Percentiles rank a stretch among this genome's conserved stretches.
Evolutionary conservation across 768 basidiomycete species (phyloP).

Genomic region (Cystobasidium onofrii): DNA sequence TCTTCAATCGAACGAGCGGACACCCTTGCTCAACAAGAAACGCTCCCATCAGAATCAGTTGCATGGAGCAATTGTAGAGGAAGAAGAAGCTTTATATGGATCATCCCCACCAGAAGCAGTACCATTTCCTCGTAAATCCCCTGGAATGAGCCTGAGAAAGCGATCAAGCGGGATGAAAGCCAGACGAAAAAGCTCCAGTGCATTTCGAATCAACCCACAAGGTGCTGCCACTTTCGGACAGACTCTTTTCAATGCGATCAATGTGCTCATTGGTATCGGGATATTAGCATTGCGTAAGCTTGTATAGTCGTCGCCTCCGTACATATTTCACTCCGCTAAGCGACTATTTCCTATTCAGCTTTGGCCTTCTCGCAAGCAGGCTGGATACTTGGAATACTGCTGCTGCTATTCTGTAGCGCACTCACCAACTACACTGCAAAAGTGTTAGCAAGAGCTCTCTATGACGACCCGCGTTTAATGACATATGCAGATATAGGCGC

Average conservation of each 20-base stretch:
- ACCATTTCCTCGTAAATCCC: constrained; percentile 10
- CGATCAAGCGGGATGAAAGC: background rate
- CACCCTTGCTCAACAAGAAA: constrained; percentile 19
- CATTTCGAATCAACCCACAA: background rate
- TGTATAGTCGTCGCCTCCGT: background rate
- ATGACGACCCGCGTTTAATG: constrained; percentile 59
- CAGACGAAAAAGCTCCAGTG: background rate
- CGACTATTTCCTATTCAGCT: constrained; percentile 15
- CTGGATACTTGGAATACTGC: constrained; percentile 67
- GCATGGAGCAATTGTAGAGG: background rate
- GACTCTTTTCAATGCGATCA: constrained; percentile 42
- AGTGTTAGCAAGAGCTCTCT: constrained; percentile 67
- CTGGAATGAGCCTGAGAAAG: background rate
- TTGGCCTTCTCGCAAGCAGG: constrained; percentile 85
- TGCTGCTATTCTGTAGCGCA: constrained; percentile 68
- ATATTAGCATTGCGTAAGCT: constrained; percentile 37
- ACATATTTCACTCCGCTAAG: background rate
- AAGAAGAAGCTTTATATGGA: constrained; percentile 6
- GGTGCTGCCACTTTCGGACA: constrained; percentile 40
- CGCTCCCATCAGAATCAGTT: background rate
- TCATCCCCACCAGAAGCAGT: constrained; percentile 24
- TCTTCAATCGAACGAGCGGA: background rate
- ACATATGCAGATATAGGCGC: constrained; percentile 85
- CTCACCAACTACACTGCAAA: constrained; percentile 92
- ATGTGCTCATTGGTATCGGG: constrained; percentile 41